A percentile compares a stretch with the other conserved stretches of the same genome.
Conservation (phyloP, 192 early-diverging fungal species). For the Radiomyces spectabilis region DNA sequence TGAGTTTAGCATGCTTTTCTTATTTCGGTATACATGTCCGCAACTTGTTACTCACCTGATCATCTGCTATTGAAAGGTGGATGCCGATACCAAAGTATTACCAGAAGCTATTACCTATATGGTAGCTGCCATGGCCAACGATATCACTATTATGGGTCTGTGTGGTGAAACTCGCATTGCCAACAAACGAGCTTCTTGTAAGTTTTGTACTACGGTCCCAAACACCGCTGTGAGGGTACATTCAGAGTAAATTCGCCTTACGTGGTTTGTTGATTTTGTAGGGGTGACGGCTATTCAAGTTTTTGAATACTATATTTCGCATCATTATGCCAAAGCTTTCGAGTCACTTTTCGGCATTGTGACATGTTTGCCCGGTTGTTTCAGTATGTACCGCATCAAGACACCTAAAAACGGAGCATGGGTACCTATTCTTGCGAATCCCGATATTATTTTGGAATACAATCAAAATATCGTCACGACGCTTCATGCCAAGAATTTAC, state of each 20-base stretch:
- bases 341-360: constrained; percentile 93
- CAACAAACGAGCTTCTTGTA: constrained; percentile 81
- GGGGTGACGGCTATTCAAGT: constrained; percentile 85
- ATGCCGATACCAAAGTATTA: constrained; percentile 85
- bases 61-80: constrained; percentile 51
- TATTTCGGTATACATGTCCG: background rate
- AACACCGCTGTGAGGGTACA: background rate
- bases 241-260: background rate
- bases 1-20: background rate
- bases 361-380: constrained; percentile 94
- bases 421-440: constrained; percentile 82
- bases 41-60: too few relatives aligned
- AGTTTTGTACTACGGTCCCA: too few relatives aligned
- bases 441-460: constrained; percentile 75
- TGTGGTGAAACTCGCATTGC: constrained; percentile 97
- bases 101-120: constrained; percentile 74
- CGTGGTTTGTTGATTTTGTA: background rate
- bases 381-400: constrained; percentile 95
- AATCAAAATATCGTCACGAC: constrained; percentile 72
- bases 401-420: constrained; percentile 57
- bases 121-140: constrained; percentile 90
- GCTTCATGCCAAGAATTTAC: constrained; percentile 76
- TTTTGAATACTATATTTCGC: constrained; percentile 94
- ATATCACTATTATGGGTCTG: constrained; percentile 87
- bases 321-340: constrained; percentile 91